Base-by-base conservation (phyloP, 345 rosid species). In the Populus nigra region DNA sequence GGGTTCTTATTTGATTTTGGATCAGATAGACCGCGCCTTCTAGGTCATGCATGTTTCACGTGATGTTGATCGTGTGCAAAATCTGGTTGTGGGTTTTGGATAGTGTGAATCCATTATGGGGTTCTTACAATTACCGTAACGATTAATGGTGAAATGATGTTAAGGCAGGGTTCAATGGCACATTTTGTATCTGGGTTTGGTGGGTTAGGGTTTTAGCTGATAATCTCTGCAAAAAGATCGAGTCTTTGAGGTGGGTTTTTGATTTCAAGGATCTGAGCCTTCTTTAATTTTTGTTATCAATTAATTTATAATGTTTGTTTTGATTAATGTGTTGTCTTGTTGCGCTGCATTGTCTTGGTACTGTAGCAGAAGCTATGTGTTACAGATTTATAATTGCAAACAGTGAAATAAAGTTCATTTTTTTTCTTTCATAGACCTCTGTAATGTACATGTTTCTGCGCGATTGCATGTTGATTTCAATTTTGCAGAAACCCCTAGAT, bases 171-270 rank as follows among this genome's bases (percentile, higher is more conserved):
- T 72, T 66, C 39, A 13, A 33, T 6, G 77, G 38, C 35, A 31
- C 65, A 31, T 29, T 73, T 49, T 45, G 50, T 47, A 70, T 35
- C 74, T 75, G 81, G 78, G 78, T 49, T 68, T 23, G 59, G 75
- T 49, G 5, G 47, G n/a, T 73, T 82, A 65, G 76, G 81, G 81
- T 78, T 82, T 65, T 77, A 69, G 73, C 76, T 50, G 57, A 25
- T 72, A 15, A 12, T 76, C 47, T 59, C 69, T 49, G 68, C 67
- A 65, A 71, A 65, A 49, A 12, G 33, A 45, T 29, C 2, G 11
- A 22, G 41, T 29, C 57, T 47, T 73, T 23, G 38, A 77, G 49
- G 84, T 78, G 57, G 80, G 72, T 49, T 80, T 2, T 69, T 75
- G 70, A 22, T 77, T 5, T 47, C 71, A 27, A 61, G 63, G 72